Conservation (phyloP, 495 filamentous ascomycete species). For the Bacidia rubella region DNA sequence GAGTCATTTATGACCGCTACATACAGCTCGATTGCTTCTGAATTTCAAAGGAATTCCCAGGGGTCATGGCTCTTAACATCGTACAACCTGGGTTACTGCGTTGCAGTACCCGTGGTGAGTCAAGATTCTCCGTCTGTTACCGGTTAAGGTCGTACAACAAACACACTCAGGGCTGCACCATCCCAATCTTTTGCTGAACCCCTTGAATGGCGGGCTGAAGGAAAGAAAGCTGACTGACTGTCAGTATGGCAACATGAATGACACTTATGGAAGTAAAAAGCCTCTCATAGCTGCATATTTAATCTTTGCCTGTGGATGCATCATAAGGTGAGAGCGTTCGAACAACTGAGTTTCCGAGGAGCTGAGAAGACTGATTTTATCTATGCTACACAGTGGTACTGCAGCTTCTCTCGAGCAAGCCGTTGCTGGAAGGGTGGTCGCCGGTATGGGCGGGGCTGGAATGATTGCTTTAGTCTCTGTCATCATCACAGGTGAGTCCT, state of each 20-base stretch:
- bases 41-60: slow-evolving; percentile 20
- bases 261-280: slow-evolving; percentile 22
- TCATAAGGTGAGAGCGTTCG: too few relatives aligned
- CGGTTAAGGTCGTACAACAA: background rate
- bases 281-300: slow-evolving; percentile 22
- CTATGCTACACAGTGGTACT: slow-evolving; percentile 15
- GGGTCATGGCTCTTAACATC: slow-evolving; percentile 25
- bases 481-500: slow-evolving; percentile 19
- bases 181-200: background rate
- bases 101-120: slow-evolving; percentile 26
- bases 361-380: background rate
- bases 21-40: slow-evolving; percentile 24
- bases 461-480: slow-evolving; percentile 21
- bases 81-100: slow-evolving; percentile 26
- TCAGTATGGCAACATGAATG: slow-evolving; percentile 23
- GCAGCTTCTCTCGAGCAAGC: slow-evolving; percentile 17
- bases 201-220: background rate
- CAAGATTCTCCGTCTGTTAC: background rate
- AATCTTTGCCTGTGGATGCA: slow-evolving; percentile 23
- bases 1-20: slow-evolving; percentile 25
- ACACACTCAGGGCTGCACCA: background rate
- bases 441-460: slow-evolving; percentile 21
- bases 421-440: slow-evolving; percentile 17
- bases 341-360: slow-evolving; percentile 14
- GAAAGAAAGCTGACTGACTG: background rate